phyloP scores from a whole-genome alignment of 495 filamentous ascomycete genomes.

The Pyrenula massariospora region DNA sequence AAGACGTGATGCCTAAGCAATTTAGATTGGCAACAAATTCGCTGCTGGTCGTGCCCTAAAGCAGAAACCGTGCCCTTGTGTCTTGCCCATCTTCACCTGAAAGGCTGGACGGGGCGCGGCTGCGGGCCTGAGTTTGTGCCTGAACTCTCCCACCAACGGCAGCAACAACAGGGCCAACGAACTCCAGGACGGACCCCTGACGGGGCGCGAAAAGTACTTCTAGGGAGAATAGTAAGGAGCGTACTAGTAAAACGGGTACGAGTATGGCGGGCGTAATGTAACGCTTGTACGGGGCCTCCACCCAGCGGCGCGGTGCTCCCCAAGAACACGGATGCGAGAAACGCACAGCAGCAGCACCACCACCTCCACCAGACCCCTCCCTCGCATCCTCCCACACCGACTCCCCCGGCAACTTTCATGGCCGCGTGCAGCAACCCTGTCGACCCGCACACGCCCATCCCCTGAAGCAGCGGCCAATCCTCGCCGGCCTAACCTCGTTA shows the following conservation, averaged over 20 bases:
- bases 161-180: neutral
- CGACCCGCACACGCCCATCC: no score
- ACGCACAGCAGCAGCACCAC: no score
- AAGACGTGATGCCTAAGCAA: neutral
- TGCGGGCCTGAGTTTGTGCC: neutral
- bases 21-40: neutral
- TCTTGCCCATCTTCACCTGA: neutral
- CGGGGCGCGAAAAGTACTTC: neutral
- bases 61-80: neutral
- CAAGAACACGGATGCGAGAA: no score
- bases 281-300: neutral
- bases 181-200: neutral
- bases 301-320: no score
- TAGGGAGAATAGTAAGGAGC: neutral
- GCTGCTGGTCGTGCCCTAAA: neutral
- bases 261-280: neutral
- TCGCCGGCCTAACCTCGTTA: no score
- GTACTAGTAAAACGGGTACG: neutral
- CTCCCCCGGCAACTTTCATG: neutral
- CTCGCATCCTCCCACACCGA: neutral
- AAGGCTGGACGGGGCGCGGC: neutral
- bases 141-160: neutral
- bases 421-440: neutral
- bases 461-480: no score
- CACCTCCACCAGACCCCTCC: no score